Base-by-base conservation (phyloP, 768 basidiomycete species). In the Pisolithus marmoratus region DNA sequence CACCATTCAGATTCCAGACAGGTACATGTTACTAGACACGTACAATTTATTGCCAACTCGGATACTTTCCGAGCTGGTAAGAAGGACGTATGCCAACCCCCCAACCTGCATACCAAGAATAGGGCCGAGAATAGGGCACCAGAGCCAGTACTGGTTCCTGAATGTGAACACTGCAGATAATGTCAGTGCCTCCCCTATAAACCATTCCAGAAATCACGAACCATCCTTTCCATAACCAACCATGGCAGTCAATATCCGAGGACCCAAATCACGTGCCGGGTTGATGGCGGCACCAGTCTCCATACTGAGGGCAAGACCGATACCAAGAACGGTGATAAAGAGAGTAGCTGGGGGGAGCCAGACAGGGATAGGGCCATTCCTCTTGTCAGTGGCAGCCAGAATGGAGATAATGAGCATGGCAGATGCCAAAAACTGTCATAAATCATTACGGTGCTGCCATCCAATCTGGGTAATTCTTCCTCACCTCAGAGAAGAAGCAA, bases 251-350 rank as follows among this genome's bases (percentile, higher is more conserved):
- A 86, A 64, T 29, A 87, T 58, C 9, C 85, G 75, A 2, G 85
- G 85, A 6, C 86, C 85, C 26, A 87, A 68, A 67, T 87, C 85
- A 59, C 86, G 81, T 27, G 85, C 83, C 38, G 85, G 85, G 58
- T 87, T 87, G 48, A 86, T 68, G 5, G 84, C 80, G 56, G 74
- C 82, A 43, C 78, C 82, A 5, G 85, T 87, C 58, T 87, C 71
- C 75, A 81, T 78, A 9, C 85, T 85, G 34, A 87, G 71, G 14
- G 73, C 68, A 1, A 74, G 59, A 41, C 79, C 81, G 45, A 87
- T 76, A n/a, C 79, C 85, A 23, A 85, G 71, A 38, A 85, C 64
- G 37, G 73, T 55, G 38, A 86, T 53, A 64, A 85, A 84, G 7
- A 87, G 57, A 4, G 67, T 75, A 37, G 85, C 57, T 15, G 84